Base-by-base conservation (phyloP, 768 basidiomycete genomes). In the Mycena vulgaris region DNA sequence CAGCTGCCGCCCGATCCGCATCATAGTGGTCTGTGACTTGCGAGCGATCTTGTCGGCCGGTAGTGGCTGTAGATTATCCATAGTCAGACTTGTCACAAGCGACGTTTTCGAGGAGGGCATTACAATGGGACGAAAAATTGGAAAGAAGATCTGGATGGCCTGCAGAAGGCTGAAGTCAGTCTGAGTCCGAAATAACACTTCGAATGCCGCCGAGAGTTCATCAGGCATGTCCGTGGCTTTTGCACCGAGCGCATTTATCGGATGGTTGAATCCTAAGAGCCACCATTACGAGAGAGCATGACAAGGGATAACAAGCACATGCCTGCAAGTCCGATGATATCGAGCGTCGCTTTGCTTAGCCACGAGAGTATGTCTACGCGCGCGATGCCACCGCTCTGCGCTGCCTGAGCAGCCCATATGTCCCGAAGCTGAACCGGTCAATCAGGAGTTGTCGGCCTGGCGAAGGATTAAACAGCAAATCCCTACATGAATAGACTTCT, bases 261-360 rank as follows among this genome's bases (percentile, higher is more conserved):
- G 39, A 62, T 74, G 70, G 53, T 63, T 75, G 67, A 70, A 75
- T 25, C 66, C 72, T 75, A 5, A n/a, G 5, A 11, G 16, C 14
- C 4, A 21, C 31, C 14, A 47, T 1, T 11, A 80, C 74, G 19
- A 74, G 66, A n/a, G 79, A 75, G 25, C 87, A 80, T 23, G 87
- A 79, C 58, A 5, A 84, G 76, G 74, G 87, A 86, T 19, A 79
- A 45, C 6, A 23, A 5, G 30, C 88, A 88, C 58, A 81, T 84
- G 23, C 89, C 85, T 82, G 75, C 87, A 45, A 89, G 80, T 17
- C 89, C 89, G 59, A 92, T 90, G 56, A 89, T 85, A 64, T 91
- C 90, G 14, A 91, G 80, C 8, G 89, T 90, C 7, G 87, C 83
- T 52, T 85, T 85, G 30, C 83, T 85, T 1, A 91, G 80, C 85